A percentile compares a stretch with the other conserved stretches of the same genome.
These are phyloP conservation scores for Xylariaceae sp. DNA, from an alignment of 2,329 filamentous ascomycete genomes.

Conservation along the genomic window DNA sequence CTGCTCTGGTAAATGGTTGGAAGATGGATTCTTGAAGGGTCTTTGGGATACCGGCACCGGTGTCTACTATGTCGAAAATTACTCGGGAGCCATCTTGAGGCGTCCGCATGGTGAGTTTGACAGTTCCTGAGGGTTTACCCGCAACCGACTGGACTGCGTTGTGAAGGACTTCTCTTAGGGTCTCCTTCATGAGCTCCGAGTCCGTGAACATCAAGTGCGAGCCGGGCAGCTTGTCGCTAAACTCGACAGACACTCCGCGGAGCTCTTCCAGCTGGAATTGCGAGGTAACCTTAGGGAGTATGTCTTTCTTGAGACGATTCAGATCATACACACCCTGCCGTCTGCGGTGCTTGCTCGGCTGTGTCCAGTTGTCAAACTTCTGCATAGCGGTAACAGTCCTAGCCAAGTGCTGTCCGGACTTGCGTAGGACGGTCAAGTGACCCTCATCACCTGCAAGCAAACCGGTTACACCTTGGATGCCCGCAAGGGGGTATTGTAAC, in stretches of 20 bases:
- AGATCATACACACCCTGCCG: constrained; percentile 4
- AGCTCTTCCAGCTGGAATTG: constrained; percentile 3
- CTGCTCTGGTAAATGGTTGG: constrained; percentile 6
- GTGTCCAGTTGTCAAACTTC: constrained; percentile 10
- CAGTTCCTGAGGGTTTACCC: not conserved
- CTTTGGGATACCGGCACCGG: constrained; percentile 3
- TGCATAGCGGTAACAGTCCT: constrained; percentile 8
- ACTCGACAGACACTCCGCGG: constrained; percentile 4
- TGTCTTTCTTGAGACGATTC: constrained; percentile 3
- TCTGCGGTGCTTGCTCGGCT: not conserved
- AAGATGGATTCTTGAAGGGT: constrained; percentile 5
- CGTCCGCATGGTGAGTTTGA: constrained; percentile 7
- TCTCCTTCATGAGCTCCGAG: constrained; percentile 8
- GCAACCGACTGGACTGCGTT: constrained; percentile 8
- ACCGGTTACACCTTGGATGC: constrained; percentile 4
- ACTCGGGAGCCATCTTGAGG: not conserved
- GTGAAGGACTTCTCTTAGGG: constrained; percentile 6
- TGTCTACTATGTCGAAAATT: constrained; percentile 9
- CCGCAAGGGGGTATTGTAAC: constrained; percentile 7
- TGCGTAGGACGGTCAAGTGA: constrained; percentile 3
- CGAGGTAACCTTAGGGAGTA: constrained; percentile 2
- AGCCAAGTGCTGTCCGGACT: constrained; percentile 9
- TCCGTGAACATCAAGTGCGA: constrained; percentile 3
- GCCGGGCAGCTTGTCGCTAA: constrained; percentile 5
- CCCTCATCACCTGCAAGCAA: constrained; percentile 6